Base-by-base conservation (phyloP, 306 rosid genomes). In the Fagus crenata region DNA sequence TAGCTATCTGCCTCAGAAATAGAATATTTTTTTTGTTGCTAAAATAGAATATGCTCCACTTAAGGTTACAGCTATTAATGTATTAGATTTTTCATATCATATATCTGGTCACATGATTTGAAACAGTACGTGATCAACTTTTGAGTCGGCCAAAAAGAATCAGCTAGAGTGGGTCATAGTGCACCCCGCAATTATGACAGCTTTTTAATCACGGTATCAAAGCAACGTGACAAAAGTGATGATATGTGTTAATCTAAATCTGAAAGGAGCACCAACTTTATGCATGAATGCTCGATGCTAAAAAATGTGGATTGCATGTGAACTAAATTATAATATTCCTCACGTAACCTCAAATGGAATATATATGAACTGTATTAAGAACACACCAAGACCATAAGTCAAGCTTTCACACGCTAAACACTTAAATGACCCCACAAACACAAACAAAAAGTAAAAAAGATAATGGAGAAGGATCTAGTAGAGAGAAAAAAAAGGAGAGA, bases 131-230 rank as follows among this genome's bases (percentile, higher is more conserved):
- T 1, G 40, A 6, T 14, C 3, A 43, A 2, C 43, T 58, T 79
- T 81, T 65, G 54, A 36, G 77, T 69, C 77, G 80, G 67, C 49
- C 15, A 76, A 79, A 84, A 79, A 73, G 46, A 53, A 60, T 74
- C 28, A 49, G 69, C 67, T 37, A 49, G 2, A 49, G 90, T 87
- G 86, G 90, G 85, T 58, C 81, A 84, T 67, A 71, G 72, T 87
- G 90, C 86, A 79, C 60, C 83, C 86, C 90, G 85, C 86, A 82
- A 79, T 84, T 53, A 64, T 51, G 76, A 80, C 90, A 84, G 70
- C 79, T 69, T 84, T 80, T 67, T 63, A 74, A 69, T 73, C 69
- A 76, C 46, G 56, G 76, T 81, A 49, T 60, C 32, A 83, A 22
- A 63, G 40, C 72, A 81, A 83, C 78, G 84, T 78, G 78, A 67